These are phyloP conservation scores for Xerocomus spinulosus DNA, from an alignment of 768 basidiomycete species.

Conservation along the genomic window DNA sequence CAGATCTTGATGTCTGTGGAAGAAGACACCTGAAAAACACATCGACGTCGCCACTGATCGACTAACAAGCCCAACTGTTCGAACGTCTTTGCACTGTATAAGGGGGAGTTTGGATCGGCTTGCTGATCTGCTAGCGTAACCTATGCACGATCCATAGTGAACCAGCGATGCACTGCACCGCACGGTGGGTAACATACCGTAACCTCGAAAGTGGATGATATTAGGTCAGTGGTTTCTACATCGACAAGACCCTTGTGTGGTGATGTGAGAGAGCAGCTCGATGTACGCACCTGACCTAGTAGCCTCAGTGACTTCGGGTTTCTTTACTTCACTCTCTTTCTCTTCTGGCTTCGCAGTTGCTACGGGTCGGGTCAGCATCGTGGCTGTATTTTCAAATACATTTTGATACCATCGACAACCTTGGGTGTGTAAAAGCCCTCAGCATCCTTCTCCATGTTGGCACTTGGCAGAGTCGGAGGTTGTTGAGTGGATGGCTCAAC, in stretches of 20 bases:
- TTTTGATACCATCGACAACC: slow-evolving; percentile 36
- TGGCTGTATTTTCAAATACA: background rate
- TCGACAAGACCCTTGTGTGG: background rate
- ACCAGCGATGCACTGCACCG: background rate
- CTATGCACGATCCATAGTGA: slow-evolving; percentile 41
- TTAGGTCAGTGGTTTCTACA: slow-evolving; percentile 50
- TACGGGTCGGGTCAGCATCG: slow-evolving; percentile 9
- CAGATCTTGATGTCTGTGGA: slow-evolving; percentile 71
- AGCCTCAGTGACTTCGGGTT: slow-evolving; percentile 16
- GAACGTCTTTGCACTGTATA: slow-evolving; percentile 90
- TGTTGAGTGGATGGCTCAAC: background rate
- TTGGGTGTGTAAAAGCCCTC: slow-evolving; percentile 73
- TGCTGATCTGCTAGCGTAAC: slow-evolving; percentile 97
- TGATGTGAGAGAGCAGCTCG: background rate
- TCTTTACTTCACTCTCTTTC: slow-evolving; percentile 25
- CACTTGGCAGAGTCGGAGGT: slow-evolving; percentile 6
- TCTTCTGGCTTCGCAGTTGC: slow-evolving; percentile 22
- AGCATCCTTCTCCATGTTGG: slow-evolving; percentile 63
- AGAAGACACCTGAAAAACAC: slow-evolving; percentile 6
- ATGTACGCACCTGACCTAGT: slow-evolving; percentile 21
- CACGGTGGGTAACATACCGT: slow-evolving; percentile 43
- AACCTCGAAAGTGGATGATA: slow-evolving; percentile 81
- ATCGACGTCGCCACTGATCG: background rate
- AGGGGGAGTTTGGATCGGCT: slow-evolving; percentile 90
- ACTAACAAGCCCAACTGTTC: slow-evolving; percentile 93